These are phyloP conservation scores for Ogataea neopini DNA, from an alignment of 805 yeast species.

Conservation along the genomic window DNA sequence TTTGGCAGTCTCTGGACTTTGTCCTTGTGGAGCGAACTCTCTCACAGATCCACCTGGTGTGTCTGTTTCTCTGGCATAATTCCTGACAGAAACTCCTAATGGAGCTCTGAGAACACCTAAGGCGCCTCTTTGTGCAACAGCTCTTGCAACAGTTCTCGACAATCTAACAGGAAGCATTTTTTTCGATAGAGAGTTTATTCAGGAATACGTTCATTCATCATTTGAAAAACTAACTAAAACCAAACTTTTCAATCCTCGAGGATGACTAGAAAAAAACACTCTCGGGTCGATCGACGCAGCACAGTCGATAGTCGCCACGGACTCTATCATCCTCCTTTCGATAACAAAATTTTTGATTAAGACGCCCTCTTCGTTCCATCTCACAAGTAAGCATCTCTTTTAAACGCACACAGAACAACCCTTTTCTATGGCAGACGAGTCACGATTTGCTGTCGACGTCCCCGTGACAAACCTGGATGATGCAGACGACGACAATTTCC, in stretches of 20 bases:
- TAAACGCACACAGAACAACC: too few species aligned
- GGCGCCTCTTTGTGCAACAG: not conserved
- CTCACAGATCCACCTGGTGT: slow-evolving; percentile 14
- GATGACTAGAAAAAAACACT: too few species aligned
- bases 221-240: too few species aligned
- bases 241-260: not conserved
- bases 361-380: not conserved
- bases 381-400: too few species aligned
- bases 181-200: too few species aligned
- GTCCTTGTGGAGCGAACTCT: slow-evolving; percentile 38
- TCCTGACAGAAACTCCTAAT: slow-evolving; percentile 4
- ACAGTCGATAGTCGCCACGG: too few species aligned
- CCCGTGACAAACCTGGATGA: slow-evolving; percentile 57
- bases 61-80: slow-evolving; percentile 18
- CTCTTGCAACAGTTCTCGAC: not conserved
- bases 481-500: slow-evolving; percentile 35
- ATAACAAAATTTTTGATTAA: too few species aligned
- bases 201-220: too few species aligned
- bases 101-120: not conserved
- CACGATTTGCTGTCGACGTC: slow-evolving; percentile 42
- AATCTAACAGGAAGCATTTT: slow-evolving; percentile 1
- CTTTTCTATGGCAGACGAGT: not conserved
- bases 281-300: too few species aligned
- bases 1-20: slow-evolving; percentile 17
- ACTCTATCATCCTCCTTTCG: too few species aligned